Conservation (phyloP, 2,329 filamentous ascomycete species). For the Scedosporium aurantiacum region DNA sequence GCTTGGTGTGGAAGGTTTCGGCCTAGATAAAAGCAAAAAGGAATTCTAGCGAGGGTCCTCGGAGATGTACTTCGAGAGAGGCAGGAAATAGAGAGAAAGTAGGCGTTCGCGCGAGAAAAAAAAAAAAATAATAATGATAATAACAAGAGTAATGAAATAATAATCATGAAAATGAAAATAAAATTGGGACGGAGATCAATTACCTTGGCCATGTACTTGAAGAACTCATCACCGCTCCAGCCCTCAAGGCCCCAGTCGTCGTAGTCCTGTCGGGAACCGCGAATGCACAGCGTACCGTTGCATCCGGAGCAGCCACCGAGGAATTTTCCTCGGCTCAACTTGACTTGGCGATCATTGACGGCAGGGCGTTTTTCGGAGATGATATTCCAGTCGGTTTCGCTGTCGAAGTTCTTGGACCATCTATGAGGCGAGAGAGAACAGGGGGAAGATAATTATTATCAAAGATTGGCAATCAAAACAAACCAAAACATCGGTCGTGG, state of each 20-base stretch:
- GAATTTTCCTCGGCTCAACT: conserved; percentile 36
- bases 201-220: no score
- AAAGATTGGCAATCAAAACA: no score
- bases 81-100: no score
- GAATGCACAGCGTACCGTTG: conserved; percentile 38
- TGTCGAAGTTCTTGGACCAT: conserved; percentile 35
- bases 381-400: conserved; percentile 41
- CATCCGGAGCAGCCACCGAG: conserved; percentile 36
- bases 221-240: no score
- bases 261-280: conserved; percentile 34
- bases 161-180: no score
- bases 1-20: conserved; percentile 46
- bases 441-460: no score
- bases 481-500: no score
- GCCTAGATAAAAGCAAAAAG: conserved; percentile 19
- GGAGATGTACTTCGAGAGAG: no score
- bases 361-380: conserved; percentile 25
- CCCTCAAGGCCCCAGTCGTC: conserved; percentile 18
- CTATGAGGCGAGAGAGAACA: conserved; percentile 9
- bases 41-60: no score
- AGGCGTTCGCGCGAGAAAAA: no score
- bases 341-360: conserved; percentile 31
- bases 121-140: no score
- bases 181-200: conserved; percentile 14
- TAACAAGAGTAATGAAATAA: no score